These are phyloP conservation scores for Mimosa pudica DNA, from an alignment of 306 rosid species.

Conservation along the genomic window DNA sequence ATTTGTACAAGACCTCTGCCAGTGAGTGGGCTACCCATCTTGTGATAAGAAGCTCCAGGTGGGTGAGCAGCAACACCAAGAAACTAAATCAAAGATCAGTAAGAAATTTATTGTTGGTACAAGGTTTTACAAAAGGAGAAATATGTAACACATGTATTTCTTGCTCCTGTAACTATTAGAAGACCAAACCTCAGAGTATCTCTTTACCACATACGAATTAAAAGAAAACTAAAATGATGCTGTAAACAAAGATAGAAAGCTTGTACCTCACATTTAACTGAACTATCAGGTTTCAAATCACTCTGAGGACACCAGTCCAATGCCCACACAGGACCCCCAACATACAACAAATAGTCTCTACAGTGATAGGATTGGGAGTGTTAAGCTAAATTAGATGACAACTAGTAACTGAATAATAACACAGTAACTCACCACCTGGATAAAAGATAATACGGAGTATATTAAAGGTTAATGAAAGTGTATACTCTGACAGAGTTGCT, in stretches of 20 bases:
- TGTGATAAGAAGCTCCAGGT: constrained; percentile 91
- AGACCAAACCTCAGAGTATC: constrained; percentile 22
- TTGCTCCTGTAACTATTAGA: constrained; percentile 3
- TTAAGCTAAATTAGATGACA: constrained; percentile 35
- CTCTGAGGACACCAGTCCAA: constrained; percentile 93
- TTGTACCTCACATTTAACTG: constrained; percentile 74
- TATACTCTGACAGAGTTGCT: no score
- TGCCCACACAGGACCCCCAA: constrained; percentile 92
- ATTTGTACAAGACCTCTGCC: constrained; percentile 93
- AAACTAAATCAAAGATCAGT: constrained; percentile 51
- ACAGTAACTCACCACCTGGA: constrained; percentile 18
- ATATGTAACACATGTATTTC: constrained; percentile 1
- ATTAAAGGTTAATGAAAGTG: constrained; percentile 17
- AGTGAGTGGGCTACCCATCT: constrained; percentile 73
- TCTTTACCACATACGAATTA: constrained; percentile 26
- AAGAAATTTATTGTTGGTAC: constrained; percentile 12
- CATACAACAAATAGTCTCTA: constrained; percentile 84
- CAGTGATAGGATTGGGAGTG: constrained; percentile 40
- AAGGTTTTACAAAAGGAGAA: constrained; percentile 2
- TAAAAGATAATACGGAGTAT: constrained; percentile 9
- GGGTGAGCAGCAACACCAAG: constrained; percentile 93
- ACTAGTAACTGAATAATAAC: constrained; percentile 1
- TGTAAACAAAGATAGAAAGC: constrained; percentile 18
- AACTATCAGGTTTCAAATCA: constrained; percentile 50
- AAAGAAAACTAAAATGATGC: constrained; percentile 1